A percentile compares a stretch with the other conserved stretches of the same genome.
phyloP scores from a whole-genome alignment of 306 rosid genomes.

The Quercus agrifolia region DNA sequence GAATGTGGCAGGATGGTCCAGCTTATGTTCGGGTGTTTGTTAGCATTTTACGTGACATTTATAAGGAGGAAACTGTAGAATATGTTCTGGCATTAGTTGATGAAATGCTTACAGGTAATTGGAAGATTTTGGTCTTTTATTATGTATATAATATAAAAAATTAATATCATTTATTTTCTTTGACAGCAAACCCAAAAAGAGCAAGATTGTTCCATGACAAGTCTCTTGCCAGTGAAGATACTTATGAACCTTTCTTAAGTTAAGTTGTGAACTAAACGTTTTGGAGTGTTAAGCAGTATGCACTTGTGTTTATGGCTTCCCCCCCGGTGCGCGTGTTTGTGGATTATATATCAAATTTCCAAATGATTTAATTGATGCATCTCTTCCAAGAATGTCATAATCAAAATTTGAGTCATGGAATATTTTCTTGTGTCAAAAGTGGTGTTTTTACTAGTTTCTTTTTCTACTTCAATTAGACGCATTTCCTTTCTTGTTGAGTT shows the following conservation, averaged over 20 bases:
- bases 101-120: conserved; percentile 85
- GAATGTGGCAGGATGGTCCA: conserved; percentile 78
- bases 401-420: too few species aligned
- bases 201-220: conserved; percentile 87
- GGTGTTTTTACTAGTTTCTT: too few species aligned
- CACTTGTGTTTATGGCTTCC: not conserved
- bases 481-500: too few species aligned
- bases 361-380: not conserved
- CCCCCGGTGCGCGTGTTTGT: not conserved
- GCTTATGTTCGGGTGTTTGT: conserved; percentile 82
- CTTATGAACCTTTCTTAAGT: conserved; percentile 91
- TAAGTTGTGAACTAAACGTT: conserved; percentile 32
- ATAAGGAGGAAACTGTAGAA: conserved; percentile 92
- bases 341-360: not conserved
- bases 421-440: too few species aligned
- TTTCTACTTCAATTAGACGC: too few species aligned
- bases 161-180: conserved; percentile 18
- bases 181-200: conserved; percentile 83
- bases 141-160: not conserved
- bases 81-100: conserved; percentile 83
- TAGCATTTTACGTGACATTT: conserved; percentile 77
- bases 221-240: conserved; percentile 65
- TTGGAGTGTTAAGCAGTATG: not conserved
- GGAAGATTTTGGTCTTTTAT: conserved; percentile 4
- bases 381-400: not conserved